A percentile compares a stretch with the other conserved stretches of the same genome.
phyloP scores from a whole-genome alignment of 2,329 filamentous ascomycete genomes.

The Pezicula rhizophila region DNA sequence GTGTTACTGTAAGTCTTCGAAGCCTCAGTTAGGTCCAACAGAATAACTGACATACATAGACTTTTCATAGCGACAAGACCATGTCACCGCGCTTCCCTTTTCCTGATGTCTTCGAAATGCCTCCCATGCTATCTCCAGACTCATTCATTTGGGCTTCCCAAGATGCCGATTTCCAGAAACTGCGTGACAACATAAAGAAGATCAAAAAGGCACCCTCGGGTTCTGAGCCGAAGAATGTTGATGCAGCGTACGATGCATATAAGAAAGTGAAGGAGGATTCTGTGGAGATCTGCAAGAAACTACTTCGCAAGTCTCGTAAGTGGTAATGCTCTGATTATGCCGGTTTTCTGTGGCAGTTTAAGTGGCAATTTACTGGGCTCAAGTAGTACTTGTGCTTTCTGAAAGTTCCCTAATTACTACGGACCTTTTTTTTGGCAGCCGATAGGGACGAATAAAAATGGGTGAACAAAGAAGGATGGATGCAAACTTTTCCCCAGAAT shows the following conservation, averaged over 20 bases:
- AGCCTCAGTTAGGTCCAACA: not conserved
- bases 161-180: slow-evolving; percentile 23
- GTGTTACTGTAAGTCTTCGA: not conserved
- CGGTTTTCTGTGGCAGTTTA: not conserved
- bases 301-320: slow-evolving; percentile 36
- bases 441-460: no score
- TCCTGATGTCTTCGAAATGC: slow-evolving; percentile 14
- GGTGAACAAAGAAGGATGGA: no score
- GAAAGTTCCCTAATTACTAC: no score
- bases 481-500: no score
- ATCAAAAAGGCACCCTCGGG: slow-evolving; percentile 17
- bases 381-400: no score
- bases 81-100: slow-evolving; percentile 10
- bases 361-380: no score
- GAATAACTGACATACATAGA: not conserved
- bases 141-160: slow-evolving; percentile 15
- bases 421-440: no score
- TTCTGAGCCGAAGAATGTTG: slow-evolving; percentile 28
- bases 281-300: slow-evolving; percentile 32
- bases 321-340: slow-evolving; percentile 1
- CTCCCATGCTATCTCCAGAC: slow-evolving; percentile 18
- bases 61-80: slow-evolving; percentile 9
- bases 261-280: slow-evolving; percentile 35
- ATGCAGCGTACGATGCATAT: slow-evolving; percentile 39
- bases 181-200: slow-evolving; percentile 21